These are phyloP conservation scores for Penicillium coprophilum DNA, from an alignment of 495 filamentous ascomycete genomes.

Conservation along the genomic window DNA sequence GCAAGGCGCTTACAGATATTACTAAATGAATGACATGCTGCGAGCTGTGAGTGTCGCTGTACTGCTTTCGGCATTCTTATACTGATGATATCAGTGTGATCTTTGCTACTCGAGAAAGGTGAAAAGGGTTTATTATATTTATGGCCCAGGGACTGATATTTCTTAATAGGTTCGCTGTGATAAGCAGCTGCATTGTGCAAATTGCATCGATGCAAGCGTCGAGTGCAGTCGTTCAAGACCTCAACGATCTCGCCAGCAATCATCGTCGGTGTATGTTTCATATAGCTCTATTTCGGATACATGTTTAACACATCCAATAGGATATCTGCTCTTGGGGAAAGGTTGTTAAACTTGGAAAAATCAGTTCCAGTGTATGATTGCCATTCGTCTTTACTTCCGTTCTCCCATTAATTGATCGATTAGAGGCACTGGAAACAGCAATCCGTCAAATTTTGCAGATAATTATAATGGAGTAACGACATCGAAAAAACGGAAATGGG, in stretches of 20 bases:
- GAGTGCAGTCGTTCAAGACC: slow-evolving; percentile 24
- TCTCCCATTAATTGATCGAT: neutral
- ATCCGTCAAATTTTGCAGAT: neutral
- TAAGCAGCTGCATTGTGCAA: slow-evolving; percentile 24
- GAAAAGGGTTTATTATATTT: neutral
- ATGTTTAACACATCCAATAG: neutral
- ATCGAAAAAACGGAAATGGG: slow-evolving; percentile 14
- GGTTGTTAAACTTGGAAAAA: slow-evolving; percentile 17
- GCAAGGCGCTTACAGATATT: neutral
- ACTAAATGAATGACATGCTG: slow-evolving; percentile 16
- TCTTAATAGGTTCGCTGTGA: slow-evolving; percentile 27
- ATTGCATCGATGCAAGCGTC: slow-evolving; percentile 26
- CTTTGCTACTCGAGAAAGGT: slow-evolving; percentile 29
- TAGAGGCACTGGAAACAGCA: neutral
- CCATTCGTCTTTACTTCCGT: neutral
- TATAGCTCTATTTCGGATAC: neutral
- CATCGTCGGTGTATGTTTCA: slow-evolving; percentile 15
- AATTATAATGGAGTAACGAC: neutral
- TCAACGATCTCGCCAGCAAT: slow-evolving; percentile 13
- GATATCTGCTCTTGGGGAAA: slow-evolving; percentile 16
- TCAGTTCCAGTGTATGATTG: slow-evolving; percentile 15
- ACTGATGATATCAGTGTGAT: slow-evolving; percentile 25
- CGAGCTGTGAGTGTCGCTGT: slow-evolving; percentile 17
- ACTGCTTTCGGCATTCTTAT: slow-evolving; percentile 1
- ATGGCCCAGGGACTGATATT: neutral